Evolutionary conservation across 352 stramenopile species (phyloP), one percentile per base, ranked within the genome.

Genomic region (Phytophthora sansomeana): DNA sequence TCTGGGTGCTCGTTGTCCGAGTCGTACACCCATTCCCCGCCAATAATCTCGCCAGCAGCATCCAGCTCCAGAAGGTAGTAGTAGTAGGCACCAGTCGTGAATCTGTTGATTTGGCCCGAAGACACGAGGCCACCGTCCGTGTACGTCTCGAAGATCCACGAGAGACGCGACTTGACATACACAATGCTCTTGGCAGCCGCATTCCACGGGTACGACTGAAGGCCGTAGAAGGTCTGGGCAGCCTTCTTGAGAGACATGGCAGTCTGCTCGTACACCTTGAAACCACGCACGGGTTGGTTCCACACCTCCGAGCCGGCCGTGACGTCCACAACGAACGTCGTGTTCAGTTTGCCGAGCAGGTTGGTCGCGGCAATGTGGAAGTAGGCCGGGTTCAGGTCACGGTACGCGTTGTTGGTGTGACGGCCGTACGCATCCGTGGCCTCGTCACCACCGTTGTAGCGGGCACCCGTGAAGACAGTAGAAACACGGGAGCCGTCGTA

Each of bases 211-310:
- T 88, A 88, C 44, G 26, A 50, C 17, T 57, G 43, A 2, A 71
- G 66, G 7, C 61, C 65, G 50, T 74, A 85, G 59, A 67, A 80
- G 35, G 62, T 64, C 67, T 75, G 39, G 0, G 75, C 72, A 0
- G 69, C 75, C 2, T 81, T 17, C 32, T 69, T 38, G 0, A 64
- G 56, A 1, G 61, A 62, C 62, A 85, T 63, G 13, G 66, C 61
- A 4, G 66, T 56, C 53, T 66, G 39, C 21, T 80, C 51, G 35
- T 63, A 50, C 26, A 84, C 60, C 47, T 76, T 58, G 63, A 83
- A 86, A 50, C 62, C 70, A 41, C 60, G 53, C 46, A 88, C 72
- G 1, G 80, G 80, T 50, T 83, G 74, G 69, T 89, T 89, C 77
- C 80, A 89, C 38, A 89, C 77, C 54, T 80, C 63, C 9, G 50